These are phyloP conservation scores for Talaromyces proteolyticus DNA, from an alignment of 495 filamentous ascomycete genomes.

Conservation along the genomic window DNA sequence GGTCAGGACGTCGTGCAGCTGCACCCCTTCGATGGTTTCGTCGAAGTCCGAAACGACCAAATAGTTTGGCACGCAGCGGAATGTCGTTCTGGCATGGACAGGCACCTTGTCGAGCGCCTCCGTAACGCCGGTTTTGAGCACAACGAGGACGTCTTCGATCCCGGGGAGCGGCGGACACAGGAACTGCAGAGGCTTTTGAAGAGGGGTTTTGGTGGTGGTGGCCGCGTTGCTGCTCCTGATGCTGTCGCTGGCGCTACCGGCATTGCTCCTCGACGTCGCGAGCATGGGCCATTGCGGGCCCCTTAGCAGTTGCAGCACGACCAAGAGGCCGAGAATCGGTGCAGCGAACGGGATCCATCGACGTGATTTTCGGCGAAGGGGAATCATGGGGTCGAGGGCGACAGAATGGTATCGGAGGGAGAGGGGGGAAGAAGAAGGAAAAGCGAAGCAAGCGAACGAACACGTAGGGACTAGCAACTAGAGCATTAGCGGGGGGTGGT, in stretches of 20 bases:
- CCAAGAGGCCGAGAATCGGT: slow-evolving; percentile 12
- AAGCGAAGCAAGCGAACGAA: background rate
- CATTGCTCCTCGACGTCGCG: background rate
- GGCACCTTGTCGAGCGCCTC: slow-evolving; percentile 38
- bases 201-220: background rate
- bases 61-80: slow-evolving; percentile 47
- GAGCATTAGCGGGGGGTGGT: background rate
- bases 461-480: too few relatives aligned
- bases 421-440: background rate
- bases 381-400: slow-evolving; percentile 2
- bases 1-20: slow-evolving; percentile 43
- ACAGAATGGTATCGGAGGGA: background rate
- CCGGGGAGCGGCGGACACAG: slow-evolving; percentile 32
- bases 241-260: slow-evolving; percentile 1
- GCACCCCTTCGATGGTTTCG: slow-evolving; percentile 39
- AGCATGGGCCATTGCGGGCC: slow-evolving; percentile 6
- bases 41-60: slow-evolving; percentile 51
- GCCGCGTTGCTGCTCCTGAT: background rate
- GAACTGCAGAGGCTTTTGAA: background rate
- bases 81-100: slow-evolving; percentile 44
- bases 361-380: slow-evolving; percentile 8
- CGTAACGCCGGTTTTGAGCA: slow-evolving; percentile 42
- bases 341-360: slow-evolving; percentile 15
- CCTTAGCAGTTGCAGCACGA: slow-evolving; percentile 7
- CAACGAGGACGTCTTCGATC: slow-evolving; percentile 38